Base-by-base conservation (phyloP, 495 filamentous ascomycete species). In the Aspergillus conjunctus region DNA sequence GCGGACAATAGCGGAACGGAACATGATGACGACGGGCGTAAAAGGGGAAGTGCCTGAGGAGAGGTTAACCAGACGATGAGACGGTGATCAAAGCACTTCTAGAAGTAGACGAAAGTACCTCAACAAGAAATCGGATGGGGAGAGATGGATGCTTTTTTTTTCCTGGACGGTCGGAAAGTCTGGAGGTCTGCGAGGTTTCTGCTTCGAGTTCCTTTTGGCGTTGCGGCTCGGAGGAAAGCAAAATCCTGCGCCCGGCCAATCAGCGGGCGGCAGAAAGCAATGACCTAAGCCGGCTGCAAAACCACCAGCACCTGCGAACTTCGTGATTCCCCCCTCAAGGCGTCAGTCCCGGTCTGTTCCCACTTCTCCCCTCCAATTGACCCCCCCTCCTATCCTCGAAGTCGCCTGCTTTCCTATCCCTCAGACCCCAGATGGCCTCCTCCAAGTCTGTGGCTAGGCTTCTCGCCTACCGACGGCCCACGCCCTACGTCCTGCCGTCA, bases 1-100 rank as follows among this genome's bases (percentile, higher is more conserved):
- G 63, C 76, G 90, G 78, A 92, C 82, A 73, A 92, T 73, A 73
- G 88, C 85, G 73, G 89, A 86, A 78, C 92, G 90, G 80, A 96
- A 90, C 93, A 97, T 97, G 39, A 58, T 88, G 79, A 65, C 50
- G 56, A 57, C 34, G 39, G 26, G 26, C 26, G 26, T 26, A 26
- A 22, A 61, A 39, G 21, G 30, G 11, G 39, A 65, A 66, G 62
- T 66, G 32, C 37, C 30, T 54, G 67, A 69, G 61, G 67, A 67
- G 30, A 60, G 34, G 34, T 43, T 39, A 43, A 30, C 58, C 53
- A 48, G 12, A 43, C 18, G 1, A 12, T 60, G 37, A 60, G 51
- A 30, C 10, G 18, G 37, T 30, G 4, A 33, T 21, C 1, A 39
- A 18, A n/a, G 37, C 2, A 48, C 15, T 0, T 2, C 18, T 20